Evolutionary conservation across 2,329 filamentous ascomycete genomes (phyloP), one percentile per base, ranked within the genome.

Genomic region (Penicillium sp.): DNA sequence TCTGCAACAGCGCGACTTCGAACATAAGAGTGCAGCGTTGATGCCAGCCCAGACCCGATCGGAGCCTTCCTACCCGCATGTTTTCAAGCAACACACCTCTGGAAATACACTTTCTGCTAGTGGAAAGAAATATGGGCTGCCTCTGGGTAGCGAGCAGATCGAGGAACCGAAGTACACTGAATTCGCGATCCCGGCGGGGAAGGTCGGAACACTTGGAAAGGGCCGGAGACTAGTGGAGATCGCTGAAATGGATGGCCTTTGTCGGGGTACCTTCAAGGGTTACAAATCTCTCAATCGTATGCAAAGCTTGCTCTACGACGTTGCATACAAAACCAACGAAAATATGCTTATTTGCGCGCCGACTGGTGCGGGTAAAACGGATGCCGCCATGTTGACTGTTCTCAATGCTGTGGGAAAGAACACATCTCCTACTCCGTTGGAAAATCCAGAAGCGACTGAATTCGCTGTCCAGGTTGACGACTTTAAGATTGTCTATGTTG

Each of bases 281-380:
- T 99, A 99, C 80, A 93, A 93, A 76, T 79, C 89, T 3, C 83
- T 99, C 59, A 99, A 99, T 71, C 89, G 95, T 29, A 99, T 99
- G 95, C 94, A 99, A 78, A 97, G 93, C 73, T 81, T 99, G 48
- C 90, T 97, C 0, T 96, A 96, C 69, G 92, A 92, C 0, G 91
- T 99, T 6, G 94, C 93, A 0, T 97, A 99, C 77, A 91, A 89
- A 73, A 97, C 91, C 2, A 96, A 87, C 70, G 94, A 99, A 77
- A 99, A 99, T 67, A 97, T 99, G 93, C 85, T 99, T 51, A 95
- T 99, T 59, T 99, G 94, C 75, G 94, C 94, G 23, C 94, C 94
- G 5, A 99, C 94, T 54, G 94, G 94, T 85, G 93, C 93, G 60
- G 94, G 94, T 86, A 99, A 99, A 83, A 99, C 94, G 1, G 94